Percentiles rank a stretch among this genome's conserved stretches.
These are phyloP conservation scores for Thielaviopsis populi DNA, from an alignment of 2,329 filamentous ascomycete genomes.

Conservation along the genomic window DNA sequence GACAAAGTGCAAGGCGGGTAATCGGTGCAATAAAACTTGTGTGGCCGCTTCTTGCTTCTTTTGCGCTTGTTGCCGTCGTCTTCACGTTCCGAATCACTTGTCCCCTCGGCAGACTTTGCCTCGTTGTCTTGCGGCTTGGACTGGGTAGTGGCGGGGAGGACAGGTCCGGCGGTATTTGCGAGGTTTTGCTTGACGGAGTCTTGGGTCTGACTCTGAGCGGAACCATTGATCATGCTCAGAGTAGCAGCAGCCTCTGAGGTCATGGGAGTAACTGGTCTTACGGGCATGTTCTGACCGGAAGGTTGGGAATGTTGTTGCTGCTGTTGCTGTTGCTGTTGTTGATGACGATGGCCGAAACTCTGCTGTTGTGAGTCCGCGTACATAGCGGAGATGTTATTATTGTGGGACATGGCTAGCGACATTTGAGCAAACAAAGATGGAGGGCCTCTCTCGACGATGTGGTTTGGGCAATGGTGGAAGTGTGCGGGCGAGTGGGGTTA, in stretches of 20 bases:
- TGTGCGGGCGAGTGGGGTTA: constrained; percentile 1
- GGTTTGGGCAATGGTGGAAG: not conserved
- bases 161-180: not conserved
- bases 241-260: constrained; percentile 11
- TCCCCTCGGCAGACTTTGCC: constrained; percentile 7
- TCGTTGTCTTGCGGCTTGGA: not conserved
- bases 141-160: not conserved
- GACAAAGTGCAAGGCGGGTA: constrained; percentile 88
- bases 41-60: constrained; percentile 83
- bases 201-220: not conserved
- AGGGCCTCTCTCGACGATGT: constrained; percentile 1
- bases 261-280: constrained; percentile 12
- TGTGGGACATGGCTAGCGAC: constrained; percentile 18
- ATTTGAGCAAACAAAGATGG: constrained; percentile 20
- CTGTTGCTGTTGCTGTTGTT: not conserved
- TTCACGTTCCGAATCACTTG: constrained; percentile 11
- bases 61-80: constrained; percentile 49
- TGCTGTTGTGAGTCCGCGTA: constrained; percentile 1
- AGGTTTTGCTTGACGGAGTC: not conserved
- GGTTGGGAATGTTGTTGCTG: constrained; percentile 6
- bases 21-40: constrained; percentile 90
- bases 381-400: constrained; percentile 8
- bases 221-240: constrained; percentile 2
- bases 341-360: constrained; percentile 17
- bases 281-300: not conserved